Evolutionary conservation across 208 protist species (phyloP).

Genomic region (Kentomonas sorsogonicus): DNA sequence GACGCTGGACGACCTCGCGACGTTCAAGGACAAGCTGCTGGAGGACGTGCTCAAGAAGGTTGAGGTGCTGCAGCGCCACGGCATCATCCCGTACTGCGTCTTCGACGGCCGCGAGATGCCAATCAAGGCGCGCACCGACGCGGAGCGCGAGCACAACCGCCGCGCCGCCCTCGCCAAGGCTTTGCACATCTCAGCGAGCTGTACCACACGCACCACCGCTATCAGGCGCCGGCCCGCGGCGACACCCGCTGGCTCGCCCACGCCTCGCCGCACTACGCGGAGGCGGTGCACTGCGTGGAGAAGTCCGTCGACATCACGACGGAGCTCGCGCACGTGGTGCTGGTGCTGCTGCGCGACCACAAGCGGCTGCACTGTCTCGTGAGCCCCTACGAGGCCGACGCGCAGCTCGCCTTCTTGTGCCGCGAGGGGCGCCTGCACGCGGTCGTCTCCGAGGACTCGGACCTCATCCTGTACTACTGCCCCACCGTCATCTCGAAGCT

Average conservation of each 20-base stretch:
- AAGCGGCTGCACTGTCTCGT: slow-evolving; percentile 91
- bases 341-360: slow-evolving; percentile 59
- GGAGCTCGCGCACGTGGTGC: slow-evolving; percentile 69
- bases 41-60: slow-evolving; percentile 31
- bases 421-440: slow-evolving; percentile 84
- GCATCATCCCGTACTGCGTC: slow-evolving; percentile 67
- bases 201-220: slow-evolving; percentile 19
- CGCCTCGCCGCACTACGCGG: slow-evolving; percentile 14
- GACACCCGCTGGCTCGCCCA: slow-evolving; percentile 13
- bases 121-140: slow-evolving; percentile 67
- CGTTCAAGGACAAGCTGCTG: slow-evolving; percentile 30
- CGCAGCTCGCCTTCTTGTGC: slow-evolving; percentile 96
- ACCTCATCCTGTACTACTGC: slow-evolving; percentile 96
- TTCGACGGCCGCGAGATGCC: slow-evolving; percentile 82
- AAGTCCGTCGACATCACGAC: slow-evolving; percentile 73
- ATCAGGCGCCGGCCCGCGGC: neutral
- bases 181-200: slow-evolving; percentile 28
- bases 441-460: slow-evolving; percentile 97
- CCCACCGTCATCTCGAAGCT: slow-evolving; percentile 75
- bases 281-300: slow-evolving; percentile 48
- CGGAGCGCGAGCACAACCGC: slow-evolving; percentile 34
- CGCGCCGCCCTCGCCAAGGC: slow-evolving; percentile 28
- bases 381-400: slow-evolving; percentile 99
- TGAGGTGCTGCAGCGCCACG: slow-evolving; percentile 43
- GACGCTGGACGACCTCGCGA: slow-evolving; percentile 24